Base-by-base conservation (phyloP, 352 stramenopile species). In the Pythium utonaiense region DNA sequence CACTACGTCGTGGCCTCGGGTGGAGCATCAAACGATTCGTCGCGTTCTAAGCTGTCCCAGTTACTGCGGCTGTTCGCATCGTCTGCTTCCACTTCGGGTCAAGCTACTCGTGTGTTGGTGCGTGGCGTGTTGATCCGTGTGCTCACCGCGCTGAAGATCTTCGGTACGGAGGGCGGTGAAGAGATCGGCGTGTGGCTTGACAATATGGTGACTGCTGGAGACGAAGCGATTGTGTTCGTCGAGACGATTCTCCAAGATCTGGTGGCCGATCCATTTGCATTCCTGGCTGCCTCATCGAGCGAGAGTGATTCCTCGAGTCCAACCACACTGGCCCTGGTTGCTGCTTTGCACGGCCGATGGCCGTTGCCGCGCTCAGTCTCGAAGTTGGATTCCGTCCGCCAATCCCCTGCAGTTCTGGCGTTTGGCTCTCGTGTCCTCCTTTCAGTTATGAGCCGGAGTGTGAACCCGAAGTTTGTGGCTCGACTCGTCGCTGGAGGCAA, bases 171-270 rank as follows among this genome's bases (percentile, higher is more conserved):
- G 0, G 50, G 31, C 10, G 36, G 41, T 13, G 78, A 88, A 66
- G 79, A 90, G 62, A 81, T 89, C 27, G 42, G 24, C 6, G 72
- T 89, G 5, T 93, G 81, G 84, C 67, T 91, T 6, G 76, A 90
- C 33, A 80, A 73, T 66, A 56, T 93, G 57, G 52, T 64, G 6
- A 62, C 70, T 6, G 62, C 73, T 34, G 77, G 75, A 10, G 44
- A 53, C 27, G 57, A 55, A 27, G 31, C 31, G 16, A 58, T 44
- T 3, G 34, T 21, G 17, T 74, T 74, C 33, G 51, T 74, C 1
- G 61, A 67, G 13, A 53, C 24, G 3, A 34, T 74, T 4, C 22
- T 74, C 3, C 62, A 74, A 52, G 56, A 65, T 27, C 38, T 70
- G 12, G 42, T 65, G 8, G 30, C 42, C 5, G 62, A 74, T 30